Evolutionary conservation across 805 yeast species (phyloP).

Genomic region (Lipomyces yamanashiensis): DNA sequence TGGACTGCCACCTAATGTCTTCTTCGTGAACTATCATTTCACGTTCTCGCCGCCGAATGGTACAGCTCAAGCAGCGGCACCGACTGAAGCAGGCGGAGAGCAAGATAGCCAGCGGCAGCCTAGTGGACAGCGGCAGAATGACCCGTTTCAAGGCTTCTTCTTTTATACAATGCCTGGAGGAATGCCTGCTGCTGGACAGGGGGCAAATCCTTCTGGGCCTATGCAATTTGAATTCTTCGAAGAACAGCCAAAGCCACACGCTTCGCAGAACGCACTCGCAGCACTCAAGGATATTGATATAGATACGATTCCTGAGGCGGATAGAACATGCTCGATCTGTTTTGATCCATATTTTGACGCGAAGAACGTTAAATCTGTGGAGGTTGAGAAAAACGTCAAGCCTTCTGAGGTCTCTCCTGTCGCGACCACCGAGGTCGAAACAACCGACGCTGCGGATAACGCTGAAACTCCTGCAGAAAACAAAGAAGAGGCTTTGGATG

Average conservation of each 20-base stretch:
- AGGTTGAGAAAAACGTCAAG: neutral
- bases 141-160: constrained; percentile 28
- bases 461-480: neutral
- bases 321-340: constrained; percentile 51
- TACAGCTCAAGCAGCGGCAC: neutral
- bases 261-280: constrained; percentile 45
- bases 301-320: constrained; percentile 43
- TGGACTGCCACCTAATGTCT: constrained; percentile 11
- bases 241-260: constrained; percentile 38
- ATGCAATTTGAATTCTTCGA: constrained; percentile 14
- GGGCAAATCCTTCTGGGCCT: neutral
- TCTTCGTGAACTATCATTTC: constrained; percentile 31
- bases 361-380: neutral
- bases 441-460: neutral
- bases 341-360: constrained; percentile 46
- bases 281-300: constrained; percentile 43
- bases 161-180: constrained; percentile 22
- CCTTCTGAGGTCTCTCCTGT: neutral
- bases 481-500: constrained; percentile 17
- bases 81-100: neutral
- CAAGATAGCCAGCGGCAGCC: neutral
- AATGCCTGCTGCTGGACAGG: constrained; percentile 10
- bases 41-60: constrained; percentile 17
- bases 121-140: neutral
- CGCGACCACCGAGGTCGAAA: constrained; percentile 1